A percentile compares a stretch with the other conserved stretches of the same genome.
Evolutionary conservation across 225 moss, liverwort and hornwort species (phyloP).

Genomic region (Straminergon stramineum): DNA sequence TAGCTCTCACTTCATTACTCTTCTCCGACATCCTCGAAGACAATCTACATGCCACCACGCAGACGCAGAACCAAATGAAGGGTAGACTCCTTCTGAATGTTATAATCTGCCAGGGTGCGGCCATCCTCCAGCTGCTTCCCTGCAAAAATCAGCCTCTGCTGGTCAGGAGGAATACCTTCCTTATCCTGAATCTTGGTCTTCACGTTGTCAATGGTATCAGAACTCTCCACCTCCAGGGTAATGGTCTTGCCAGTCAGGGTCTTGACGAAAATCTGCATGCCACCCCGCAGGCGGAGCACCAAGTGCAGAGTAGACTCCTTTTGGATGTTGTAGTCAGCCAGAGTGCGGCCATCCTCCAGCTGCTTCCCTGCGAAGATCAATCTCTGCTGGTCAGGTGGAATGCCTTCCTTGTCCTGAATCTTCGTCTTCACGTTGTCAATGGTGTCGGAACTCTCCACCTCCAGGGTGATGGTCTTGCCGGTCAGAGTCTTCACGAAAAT

Average conservation of each 20-base stretch:
- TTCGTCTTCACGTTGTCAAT: slow-evolving; percentile 9
- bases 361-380: background rate
- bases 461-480: background rate
- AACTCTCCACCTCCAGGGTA: background rate
- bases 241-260: background rate
- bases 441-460: background rate
- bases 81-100: slow-evolving; percentile 20
- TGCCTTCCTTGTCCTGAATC: slow-evolving; percentile 2
- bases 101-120: background rate
- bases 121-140: slow-evolving; percentile 16
- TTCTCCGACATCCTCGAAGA: background rate
- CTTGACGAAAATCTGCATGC: background rate
- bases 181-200: slow-evolving; percentile 12
- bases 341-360: background rate
- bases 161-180: slow-evolving; percentile 7
- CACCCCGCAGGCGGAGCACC: background rate
- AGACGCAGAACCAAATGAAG: slow-evolving; percentile 3
- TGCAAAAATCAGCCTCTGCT: slow-evolving; percentile 2
- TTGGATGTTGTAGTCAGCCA: background rate
- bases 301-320: slow-evolving; percentile 15
- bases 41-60: background rate
- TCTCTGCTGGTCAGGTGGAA: background rate
- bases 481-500: background rate
- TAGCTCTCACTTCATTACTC: too few species aligned
- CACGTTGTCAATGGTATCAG: slow-evolving; percentile 2